Evolutionary conservation across 148 eudicot species (phyloP), one percentile per base, ranked within the genome.

Genomic region (Arctostaphylos glauca): DNA sequence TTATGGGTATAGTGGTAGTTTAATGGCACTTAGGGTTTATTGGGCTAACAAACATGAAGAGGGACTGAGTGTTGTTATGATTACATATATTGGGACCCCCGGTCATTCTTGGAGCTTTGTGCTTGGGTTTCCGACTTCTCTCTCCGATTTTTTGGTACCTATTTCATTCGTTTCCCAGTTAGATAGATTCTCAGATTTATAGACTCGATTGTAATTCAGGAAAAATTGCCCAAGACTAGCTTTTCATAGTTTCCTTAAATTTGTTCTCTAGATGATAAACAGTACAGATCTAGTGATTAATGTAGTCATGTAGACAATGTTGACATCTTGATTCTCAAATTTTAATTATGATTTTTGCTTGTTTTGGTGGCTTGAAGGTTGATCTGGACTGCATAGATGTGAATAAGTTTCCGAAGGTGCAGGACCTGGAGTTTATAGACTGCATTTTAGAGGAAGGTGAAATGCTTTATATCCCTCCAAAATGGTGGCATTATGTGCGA

Each of bases 401-500:
- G 67, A 54, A 78, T 76, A 90, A 90, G 85, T 96, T 93, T 81
- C 99, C 98, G 2, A 90, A 85, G 59, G 84, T 90, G 58, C 85
- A 82, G 84, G 90, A 94, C 62, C 77, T 96, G 89, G 99, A 94
- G 74, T 94, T 94, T 77, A n/a, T 90, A 86, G 99, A 96, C 84
- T 96, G 99, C 88, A 87, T 96, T 64, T 85, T 96, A 82, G 91
- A 94, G 64, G 99, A 96, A 91, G 99, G 99, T 9, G 99, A 96
- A 85, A 94, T 96, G 98, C 94, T 96, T 50, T 94, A 96, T 90
- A 96, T 96, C 85, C 99, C 99, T 46, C 99, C 99, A 50, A 96
- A 92, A 74, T 96, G 99, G 99, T 96, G 99, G 99, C 99, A 94
- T 86, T 96, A 96, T 56, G 98, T 94, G 25, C 88, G 98, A 67